phyloP scores from a whole-genome alignment of 2,329 filamentous ascomycete genomes.

The Alternaria conjuncta region DNA sequence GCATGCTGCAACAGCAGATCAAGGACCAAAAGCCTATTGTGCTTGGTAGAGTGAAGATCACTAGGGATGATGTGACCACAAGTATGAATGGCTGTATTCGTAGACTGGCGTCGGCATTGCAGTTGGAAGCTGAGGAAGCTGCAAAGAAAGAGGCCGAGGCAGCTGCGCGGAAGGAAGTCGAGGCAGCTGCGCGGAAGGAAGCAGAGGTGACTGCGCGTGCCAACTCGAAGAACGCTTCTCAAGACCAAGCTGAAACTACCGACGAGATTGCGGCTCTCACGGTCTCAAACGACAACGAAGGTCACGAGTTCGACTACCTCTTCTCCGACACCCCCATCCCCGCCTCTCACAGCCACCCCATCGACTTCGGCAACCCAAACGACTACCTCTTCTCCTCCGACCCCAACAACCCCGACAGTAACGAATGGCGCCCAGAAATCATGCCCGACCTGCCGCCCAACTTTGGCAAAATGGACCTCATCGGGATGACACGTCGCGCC shows the following conservation, averaged over 20 bases:
- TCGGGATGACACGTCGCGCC: rapidly evolving
- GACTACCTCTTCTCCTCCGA: neutral
- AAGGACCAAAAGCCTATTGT: neutral
- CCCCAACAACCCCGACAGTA: neutral
- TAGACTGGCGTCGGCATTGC: neutral
- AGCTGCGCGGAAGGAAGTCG: neutral
- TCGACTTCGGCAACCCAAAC: neutral
- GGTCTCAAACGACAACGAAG: neutral
- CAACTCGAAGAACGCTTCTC: neutral
- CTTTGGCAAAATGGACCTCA: neutral
- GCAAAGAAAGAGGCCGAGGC: neutral
- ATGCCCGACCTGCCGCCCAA: neutral
- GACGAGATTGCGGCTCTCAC: neutral
- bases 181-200: neutral
- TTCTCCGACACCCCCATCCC: neutral
- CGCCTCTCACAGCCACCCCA: neutral
- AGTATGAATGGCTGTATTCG: neutral
- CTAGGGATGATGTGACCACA: neutral
- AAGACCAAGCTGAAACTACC: neutral
- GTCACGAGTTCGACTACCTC: neutral
- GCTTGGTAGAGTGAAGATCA: neutral
- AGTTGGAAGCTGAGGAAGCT: neutral
- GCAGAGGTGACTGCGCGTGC: neutral
- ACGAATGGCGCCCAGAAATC: neutral
- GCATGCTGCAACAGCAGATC: neutral